phyloP scores from a whole-genome alignment of 2,329 filamentous ascomycete genomes.

The Monilinia fructigena region DNA sequence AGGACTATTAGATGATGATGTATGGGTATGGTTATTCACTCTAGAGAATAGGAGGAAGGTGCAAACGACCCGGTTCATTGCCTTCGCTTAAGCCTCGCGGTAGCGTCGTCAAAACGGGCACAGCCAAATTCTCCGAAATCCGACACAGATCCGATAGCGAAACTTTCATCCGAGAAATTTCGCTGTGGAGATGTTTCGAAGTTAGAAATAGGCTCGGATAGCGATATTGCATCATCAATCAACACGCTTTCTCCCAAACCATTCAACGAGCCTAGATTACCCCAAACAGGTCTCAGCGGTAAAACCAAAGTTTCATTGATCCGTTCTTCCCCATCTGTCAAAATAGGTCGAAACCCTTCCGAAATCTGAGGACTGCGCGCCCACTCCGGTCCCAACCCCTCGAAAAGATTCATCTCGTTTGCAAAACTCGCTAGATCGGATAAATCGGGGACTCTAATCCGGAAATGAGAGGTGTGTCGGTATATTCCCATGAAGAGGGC shows the following conservation, averaged over 20 bases:
- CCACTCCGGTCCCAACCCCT: neutral
- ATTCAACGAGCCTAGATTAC: no score
- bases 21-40: neutral
- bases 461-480: neutral
- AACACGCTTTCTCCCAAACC: neutral
- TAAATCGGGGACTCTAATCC: no score
- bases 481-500: neutral
- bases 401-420: neutral
- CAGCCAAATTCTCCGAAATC: no score
- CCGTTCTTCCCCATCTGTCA: no score
- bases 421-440: neutral
- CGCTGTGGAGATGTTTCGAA: neutral
- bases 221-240: neutral
- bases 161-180: neutral
- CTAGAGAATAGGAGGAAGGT: no score
- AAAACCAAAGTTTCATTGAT: neutral
- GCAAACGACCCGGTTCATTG: neutral
- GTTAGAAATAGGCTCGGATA: neutral
- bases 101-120: neutral
- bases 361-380: neutral
- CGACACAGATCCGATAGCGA: neutral
- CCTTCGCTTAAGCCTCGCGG: neutral
- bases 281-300: rapidly evolving
- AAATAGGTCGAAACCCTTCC: neutral
- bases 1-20: neutral